Conservation (phyloP, 2,329 filamentous ascomycete genomes). For the Setomelanomma holmii region DNA sequence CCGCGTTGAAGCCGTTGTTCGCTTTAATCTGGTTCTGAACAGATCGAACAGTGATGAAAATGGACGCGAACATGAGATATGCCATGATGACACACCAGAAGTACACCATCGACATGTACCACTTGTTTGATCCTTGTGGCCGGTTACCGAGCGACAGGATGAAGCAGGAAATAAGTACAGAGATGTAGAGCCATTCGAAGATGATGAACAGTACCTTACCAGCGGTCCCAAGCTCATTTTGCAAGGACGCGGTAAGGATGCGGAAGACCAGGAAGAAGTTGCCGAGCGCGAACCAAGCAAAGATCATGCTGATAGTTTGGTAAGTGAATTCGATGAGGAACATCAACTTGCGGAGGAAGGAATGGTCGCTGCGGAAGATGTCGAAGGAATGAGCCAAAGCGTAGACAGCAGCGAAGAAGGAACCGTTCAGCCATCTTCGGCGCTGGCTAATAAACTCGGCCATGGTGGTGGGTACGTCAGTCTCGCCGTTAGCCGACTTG, state of each 20-base stretch:
- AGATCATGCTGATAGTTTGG: constrained; percentile 95
- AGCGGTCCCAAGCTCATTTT: constrained; percentile 75
- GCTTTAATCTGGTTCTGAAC: constrained; percentile 73
- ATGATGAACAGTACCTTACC: constrained; percentile 85
- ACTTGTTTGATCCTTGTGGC: constrained; percentile 88
- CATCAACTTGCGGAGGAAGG: constrained; percentile 82
- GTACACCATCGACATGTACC: constrained; percentile 97
- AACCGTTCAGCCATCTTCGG: constrained; percentile 96
- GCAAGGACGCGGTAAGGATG: constrained; percentile 88
- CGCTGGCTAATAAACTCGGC: constrained; percentile 95
- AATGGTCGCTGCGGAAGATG: constrained; percentile 93
- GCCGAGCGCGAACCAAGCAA: constrained; percentile 96
- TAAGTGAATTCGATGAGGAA: constrained; percentile 94
- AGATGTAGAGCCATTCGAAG: constrained; percentile 96
- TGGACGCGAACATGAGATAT: constrained; percentile 88
- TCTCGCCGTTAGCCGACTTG: constrained; percentile 96
- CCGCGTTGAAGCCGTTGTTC: constrained; percentile 70
- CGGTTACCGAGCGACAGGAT: constrained; percentile 93
- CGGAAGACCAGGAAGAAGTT: constrained; percentile 99
- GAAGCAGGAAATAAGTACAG: constrained; percentile 91
- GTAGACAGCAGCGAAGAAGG: constrained; percentile 97
- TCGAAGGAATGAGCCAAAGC: constrained; percentile 94
- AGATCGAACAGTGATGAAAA: constrained; percentile 90
- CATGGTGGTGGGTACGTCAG: constrained; percentile 93
- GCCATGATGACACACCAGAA: constrained; percentile 98